A percentile compares a stretch with the other conserved stretches of the same genome.
Conservation (phyloP, 2,329 filamentous ascomycete genomes). For the Lecanosticta acicola region DNA sequence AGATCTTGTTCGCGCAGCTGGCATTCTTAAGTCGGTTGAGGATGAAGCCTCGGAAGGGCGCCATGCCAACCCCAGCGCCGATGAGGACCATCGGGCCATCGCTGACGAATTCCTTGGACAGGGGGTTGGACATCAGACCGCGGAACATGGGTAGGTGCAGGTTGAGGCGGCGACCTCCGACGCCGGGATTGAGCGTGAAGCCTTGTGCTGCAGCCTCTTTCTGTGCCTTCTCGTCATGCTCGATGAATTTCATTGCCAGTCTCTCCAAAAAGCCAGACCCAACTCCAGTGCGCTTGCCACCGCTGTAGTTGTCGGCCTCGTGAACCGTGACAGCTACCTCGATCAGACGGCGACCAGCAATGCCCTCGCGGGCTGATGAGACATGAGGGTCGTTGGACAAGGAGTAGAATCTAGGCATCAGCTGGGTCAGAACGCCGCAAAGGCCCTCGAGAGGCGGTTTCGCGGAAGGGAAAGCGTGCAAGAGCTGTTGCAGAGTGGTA, state of each 20-base stretch:
- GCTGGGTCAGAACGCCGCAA: slow-evolving; percentile 70
- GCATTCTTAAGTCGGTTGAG: slow-evolving; percentile 88
- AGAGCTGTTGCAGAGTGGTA: slow-evolving; percentile 76
- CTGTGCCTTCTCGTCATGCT: slow-evolving; percentile 58
- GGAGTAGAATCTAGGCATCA: slow-evolving; percentile 98
- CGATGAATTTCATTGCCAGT: slow-evolving; percentile 66
- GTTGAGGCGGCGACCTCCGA: slow-evolving; percentile 43
- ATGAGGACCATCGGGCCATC: slow-evolving; percentile 98
- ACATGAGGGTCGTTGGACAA: slow-evolving; percentile 93
- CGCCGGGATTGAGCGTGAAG: slow-evolving; percentile 34
- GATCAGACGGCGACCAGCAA: slow-evolving; percentile 70
- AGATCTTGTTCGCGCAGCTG: slow-evolving; percentile 96
- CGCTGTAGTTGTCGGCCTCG: slow-evolving; percentile 73
- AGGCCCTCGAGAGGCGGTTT: slow-evolving; percentile 81
- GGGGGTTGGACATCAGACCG: slow-evolving; percentile 92
- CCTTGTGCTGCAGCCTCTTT: slow-evolving; percentile 39
- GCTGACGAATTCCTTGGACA: slow-evolving; percentile 83
- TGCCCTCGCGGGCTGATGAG: slow-evolving; percentile 62
- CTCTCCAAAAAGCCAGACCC: slow-evolving; percentile 92
- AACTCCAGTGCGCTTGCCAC: slow-evolving; percentile 65
- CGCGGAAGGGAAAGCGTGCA: slow-evolving; percentile 85
- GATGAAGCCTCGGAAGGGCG: slow-evolving; percentile 95
- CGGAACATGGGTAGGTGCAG: slow-evolving; percentile 94
- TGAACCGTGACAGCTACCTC: slow-evolving; percentile 97
- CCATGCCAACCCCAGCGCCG: slow-evolving; percentile 92